Evolutionary conservation across 176 grass and related monocot species (phyloP).

Genomic region (Rhynchospora breviuscula): DNA sequence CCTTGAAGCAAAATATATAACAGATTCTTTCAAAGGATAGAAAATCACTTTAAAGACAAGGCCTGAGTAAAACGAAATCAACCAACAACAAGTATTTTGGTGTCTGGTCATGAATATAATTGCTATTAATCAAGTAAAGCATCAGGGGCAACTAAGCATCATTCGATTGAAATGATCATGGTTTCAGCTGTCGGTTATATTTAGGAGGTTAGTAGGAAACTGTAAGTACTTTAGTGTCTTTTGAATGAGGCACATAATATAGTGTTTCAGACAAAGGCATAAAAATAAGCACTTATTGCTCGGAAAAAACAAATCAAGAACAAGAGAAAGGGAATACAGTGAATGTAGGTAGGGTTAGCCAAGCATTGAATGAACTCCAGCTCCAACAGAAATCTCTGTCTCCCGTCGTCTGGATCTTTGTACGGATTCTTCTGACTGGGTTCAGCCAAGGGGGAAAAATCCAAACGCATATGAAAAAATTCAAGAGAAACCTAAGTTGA

Average conservation of each 20-base stretch:
- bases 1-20: background rate
- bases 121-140: background rate
- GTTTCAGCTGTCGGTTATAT: too few species aligned
- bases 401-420: conserved; percentile 69
- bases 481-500: background rate
- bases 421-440: conserved; percentile 43
- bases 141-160: background rate
- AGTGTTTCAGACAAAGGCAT: background rate
- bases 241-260: background rate
- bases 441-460: background rate
- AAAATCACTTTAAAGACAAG: background rate
- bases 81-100: background rate
- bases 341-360: conserved; percentile 90
- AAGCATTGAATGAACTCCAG: conserved; percentile 94
- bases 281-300: background rate
- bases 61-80: background rate
- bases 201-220: too few species aligned
- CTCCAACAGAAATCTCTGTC: conserved; percentile 74
- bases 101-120: background rate
- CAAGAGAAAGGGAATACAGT: conserved; percentile 50
- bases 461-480: background rate
- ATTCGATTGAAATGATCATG: too few species aligned
- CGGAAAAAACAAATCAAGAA: background rate
- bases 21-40: background rate
- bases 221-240: too few species aligned